Percentiles rank a stretch among this genome's conserved stretches.
Conservation (phyloP, 306 rosid genomes). For the Dryas alaskensis region DNA sequence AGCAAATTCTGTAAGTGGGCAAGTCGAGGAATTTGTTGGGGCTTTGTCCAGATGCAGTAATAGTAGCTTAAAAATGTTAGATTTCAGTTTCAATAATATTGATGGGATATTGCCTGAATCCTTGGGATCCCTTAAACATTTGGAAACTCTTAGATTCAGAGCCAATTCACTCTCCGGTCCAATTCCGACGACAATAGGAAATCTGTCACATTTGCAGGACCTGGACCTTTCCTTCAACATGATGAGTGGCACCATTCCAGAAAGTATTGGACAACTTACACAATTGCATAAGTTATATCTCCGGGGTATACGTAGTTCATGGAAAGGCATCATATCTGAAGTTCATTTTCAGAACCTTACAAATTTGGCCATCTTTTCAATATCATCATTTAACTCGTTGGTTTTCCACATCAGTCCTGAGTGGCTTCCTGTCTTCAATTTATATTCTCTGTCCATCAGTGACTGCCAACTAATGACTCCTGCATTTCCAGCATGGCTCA, state of each 20-base stretch:
- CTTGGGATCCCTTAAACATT: too few relatives aligned
- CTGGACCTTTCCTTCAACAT: neutral
- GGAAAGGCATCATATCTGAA: constrained; percentile 8
- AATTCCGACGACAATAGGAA: neutral
- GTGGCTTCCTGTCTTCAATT: constrained; percentile 9
- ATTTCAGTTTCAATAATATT: too few relatives aligned
- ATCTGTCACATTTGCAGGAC: neutral
- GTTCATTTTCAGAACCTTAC: constrained; percentile 10
- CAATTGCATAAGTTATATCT: neutral
- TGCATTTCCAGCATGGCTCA: constrained; percentile 18
- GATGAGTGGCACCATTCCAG: constrained; percentile 15
- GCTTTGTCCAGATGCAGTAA: too few relatives aligned
- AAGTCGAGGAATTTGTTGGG: too few relatives aligned
- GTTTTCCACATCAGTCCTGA: neutral
- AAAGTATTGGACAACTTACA: neutral
- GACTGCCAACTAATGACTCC: neutral
- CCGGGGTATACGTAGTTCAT: neutral
- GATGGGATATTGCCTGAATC: too few relatives aligned
- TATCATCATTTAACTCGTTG: neutral
- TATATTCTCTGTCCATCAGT: neutral
- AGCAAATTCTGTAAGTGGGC: too few relatives aligned
- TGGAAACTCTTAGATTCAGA: too few relatives aligned
- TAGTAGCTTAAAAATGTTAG: too few relatives aligned
- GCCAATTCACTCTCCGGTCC: neutral
- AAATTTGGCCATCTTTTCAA: neutral